phyloP scores from a whole-genome alignment of 345 rosid species.

The Heritiera littoralis region DNA sequence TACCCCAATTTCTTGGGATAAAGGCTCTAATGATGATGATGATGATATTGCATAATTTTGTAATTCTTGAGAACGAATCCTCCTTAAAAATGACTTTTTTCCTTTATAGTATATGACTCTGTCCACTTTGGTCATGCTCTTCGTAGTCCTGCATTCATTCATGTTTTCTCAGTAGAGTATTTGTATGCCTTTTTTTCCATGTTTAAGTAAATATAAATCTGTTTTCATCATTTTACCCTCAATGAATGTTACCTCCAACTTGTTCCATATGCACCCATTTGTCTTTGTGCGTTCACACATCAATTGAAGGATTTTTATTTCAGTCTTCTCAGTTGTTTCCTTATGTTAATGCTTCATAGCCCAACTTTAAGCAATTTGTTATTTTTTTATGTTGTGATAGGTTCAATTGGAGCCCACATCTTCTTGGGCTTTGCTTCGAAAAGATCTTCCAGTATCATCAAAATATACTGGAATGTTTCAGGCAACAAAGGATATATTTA shows the following conservation, averaged over 20 bases:
- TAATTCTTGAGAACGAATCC: not conserved
- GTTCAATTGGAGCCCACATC: slow-evolving; percentile 94
- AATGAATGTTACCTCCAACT: no score
- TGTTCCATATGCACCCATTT: not conserved
- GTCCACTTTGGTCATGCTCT: not conserved
- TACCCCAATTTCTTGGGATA: no score
- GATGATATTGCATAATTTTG: not conserved
- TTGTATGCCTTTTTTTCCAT: not conserved
- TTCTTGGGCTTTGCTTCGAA: slow-evolving; percentile 65
- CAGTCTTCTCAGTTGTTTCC: not conserved
- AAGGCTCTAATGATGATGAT: no score
- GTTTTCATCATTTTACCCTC: not conserved
- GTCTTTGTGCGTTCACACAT: not conserved
- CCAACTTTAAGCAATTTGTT: slow-evolving; percentile 9
- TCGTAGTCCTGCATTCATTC: not conserved
- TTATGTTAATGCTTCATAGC: not conserved
- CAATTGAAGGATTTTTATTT: not conserved
- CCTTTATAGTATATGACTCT: not conserved
- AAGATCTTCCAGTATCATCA: slow-evolving; percentile 51
- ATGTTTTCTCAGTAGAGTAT: not conserved
- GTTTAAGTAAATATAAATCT: not conserved
- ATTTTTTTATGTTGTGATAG: slow-evolving; percentile 39
- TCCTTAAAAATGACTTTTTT: not conserved
- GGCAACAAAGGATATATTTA: slow-evolving; percentile 82
- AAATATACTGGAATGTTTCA: slow-evolving; percentile 92